phyloP scores from a whole-genome alignment of 2,329 filamentous ascomycete genomes.

The Rugonectria rugulosa region DNA sequence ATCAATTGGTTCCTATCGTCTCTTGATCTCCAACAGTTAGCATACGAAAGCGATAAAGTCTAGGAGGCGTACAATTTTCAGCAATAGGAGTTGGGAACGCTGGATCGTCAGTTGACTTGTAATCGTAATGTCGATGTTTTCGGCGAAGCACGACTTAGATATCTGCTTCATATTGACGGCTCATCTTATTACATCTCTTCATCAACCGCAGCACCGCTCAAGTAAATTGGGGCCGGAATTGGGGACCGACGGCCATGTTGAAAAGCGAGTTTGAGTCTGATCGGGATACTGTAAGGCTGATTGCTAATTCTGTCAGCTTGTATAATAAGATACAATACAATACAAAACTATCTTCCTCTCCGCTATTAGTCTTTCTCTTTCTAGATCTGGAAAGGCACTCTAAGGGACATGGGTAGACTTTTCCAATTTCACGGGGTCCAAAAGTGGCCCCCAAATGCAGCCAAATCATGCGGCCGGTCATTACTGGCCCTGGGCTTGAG shows the following conservation, averaged over 20 bases:
- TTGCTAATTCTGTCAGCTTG: too few species aligned
- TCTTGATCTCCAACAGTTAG: too few species aligned
- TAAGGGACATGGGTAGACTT: background rate
- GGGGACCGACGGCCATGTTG: too few species aligned
- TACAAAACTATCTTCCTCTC: background rate
- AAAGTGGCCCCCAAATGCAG: background rate
- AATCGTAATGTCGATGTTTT: background rate
- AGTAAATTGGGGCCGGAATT: too few species aligned
- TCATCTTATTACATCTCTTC: background rate
- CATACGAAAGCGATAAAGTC: background rate
- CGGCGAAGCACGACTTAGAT: background rate
- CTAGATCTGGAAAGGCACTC: too few species aligned
- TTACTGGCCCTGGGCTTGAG: background rate
- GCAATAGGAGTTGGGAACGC: background rate
- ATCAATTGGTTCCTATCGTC: too few species aligned
- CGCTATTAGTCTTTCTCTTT: background rate
- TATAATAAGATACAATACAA: too few species aligned
- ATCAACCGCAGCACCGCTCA: background rate
- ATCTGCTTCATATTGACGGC: background rate
- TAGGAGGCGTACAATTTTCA: background rate
- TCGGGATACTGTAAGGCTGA: too few species aligned
- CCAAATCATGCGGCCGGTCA: background rate
- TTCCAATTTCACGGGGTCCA: background rate
- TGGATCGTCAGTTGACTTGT: background rate
- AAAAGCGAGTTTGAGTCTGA: too few species aligned